Percentiles rank a stretch among this genome's conserved stretches.
Evolutionary conservation across 768 basidiomycete genomes (phyloP).

Genomic region (Mycena galericulata): DNA sequence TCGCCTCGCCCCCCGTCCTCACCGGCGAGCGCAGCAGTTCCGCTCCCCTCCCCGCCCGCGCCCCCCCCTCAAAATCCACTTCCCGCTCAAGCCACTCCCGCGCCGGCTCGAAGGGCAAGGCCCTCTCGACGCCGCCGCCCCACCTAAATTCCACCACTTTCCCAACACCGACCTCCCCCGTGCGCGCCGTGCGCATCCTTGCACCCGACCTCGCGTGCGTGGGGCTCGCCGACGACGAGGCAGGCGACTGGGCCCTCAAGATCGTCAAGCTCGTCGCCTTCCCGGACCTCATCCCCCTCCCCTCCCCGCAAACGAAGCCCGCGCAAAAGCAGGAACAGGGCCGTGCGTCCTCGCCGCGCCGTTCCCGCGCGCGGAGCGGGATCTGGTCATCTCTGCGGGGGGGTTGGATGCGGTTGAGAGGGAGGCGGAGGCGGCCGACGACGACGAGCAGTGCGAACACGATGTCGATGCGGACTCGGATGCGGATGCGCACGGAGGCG

Average conservation of each 20-base stretch:
- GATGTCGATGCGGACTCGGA: no score
- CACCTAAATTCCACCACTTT: conserved; percentile 41
- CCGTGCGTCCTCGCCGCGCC: conserved; percentile 73
- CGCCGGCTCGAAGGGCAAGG: conserved; percentile 10
- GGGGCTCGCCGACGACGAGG: conserved; percentile 74
- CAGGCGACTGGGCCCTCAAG: conserved; percentile 81
- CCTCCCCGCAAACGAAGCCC: neutral
- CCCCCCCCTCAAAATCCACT: conserved; percentile 26
- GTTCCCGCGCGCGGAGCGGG: conserved; percentile 77
- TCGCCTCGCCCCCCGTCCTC: conserved; percentile 37
- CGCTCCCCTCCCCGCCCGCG: conserved; percentile 31
- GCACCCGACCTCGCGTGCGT: conserved; percentile 82
- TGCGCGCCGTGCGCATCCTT: conserved; percentile 72
- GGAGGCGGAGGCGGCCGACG: conserved; percentile 37
- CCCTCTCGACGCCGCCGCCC: neutral
- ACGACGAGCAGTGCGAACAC: no score
- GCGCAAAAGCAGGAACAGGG: conserved; percentile 54
- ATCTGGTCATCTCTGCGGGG: conserved; percentile 80
- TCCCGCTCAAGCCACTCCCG: conserved; percentile 4
- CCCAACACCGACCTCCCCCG: no score
- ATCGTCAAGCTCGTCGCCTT: conserved; percentile 83
- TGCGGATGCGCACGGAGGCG: no score
- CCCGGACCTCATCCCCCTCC: conserved; percentile 70
- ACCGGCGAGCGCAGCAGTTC: conserved; percentile 41
- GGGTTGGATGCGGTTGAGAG: conserved; percentile 72